Evolutionary conservation across 1,284 basidiomycete species (phyloP), one percentile per base, ranked within the genome.

Genomic region (Moesziomyces globuligerus): DNA sequence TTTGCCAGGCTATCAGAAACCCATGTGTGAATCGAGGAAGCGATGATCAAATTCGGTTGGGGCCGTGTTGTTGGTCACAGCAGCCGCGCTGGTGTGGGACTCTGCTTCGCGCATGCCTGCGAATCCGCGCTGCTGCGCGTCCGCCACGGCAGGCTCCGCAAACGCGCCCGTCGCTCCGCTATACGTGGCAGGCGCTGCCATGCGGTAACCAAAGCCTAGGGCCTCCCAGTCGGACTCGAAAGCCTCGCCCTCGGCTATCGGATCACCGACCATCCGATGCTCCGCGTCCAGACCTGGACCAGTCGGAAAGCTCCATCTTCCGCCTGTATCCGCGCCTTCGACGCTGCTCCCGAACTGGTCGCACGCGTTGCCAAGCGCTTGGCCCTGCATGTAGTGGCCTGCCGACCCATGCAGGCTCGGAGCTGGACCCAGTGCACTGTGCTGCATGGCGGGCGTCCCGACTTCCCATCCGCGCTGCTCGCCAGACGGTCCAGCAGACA

Each of bases 141-240:
- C 38, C 5, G 28, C 17, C 34, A 48, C 44, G 24, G 34, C 9
- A 17, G n/a, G 20, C n/a, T 48, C 55, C 1, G 39, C 37, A 46
- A 55, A 59, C 37, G 54, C 21, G 15, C 28, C 25, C 15, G 40
- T 23, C 15, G 29, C 9, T 7, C 32, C 26, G 23, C 24, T 56
- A 45, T 59, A 47, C 37, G 50, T 51, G 24, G 48, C 8, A 9
- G 52, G 7, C 0, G n/a, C 50, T 18, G 24, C 44, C 39, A 71
- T 65, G 4, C 68, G 49, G 38, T 52, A 71, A 1, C 62, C 68
- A 29, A 71, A 62, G 0, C 68, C 68, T 2, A 71, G 48, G 20
- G 68, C 58, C 40, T 71, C 68, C 68, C 68, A 71, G 39, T 71
- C 68, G 1, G 67, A 56, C 13, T 70, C 67, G 20, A 53, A 53